Conservation (phyloP, 768 basidiomycete species). For the Neoboletus magnificus region DNA sequence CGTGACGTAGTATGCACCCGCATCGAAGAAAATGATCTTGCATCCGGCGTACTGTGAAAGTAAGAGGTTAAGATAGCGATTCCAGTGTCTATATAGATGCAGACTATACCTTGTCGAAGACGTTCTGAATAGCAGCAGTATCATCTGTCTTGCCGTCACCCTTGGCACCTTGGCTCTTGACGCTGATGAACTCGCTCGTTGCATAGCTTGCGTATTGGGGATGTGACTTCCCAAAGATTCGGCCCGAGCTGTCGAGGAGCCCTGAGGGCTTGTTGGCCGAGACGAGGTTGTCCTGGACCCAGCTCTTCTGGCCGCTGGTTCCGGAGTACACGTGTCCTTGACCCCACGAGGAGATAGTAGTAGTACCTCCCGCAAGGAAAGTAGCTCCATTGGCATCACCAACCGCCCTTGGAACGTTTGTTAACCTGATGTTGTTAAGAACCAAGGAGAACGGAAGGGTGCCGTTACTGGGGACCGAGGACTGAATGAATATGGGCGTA, state of each 20-base stretch:
- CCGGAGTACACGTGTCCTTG: conserved; percentile 72
- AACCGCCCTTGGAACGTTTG: conserved; percentile 34
- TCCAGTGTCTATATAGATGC: not conserved
- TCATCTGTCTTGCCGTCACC: conserved; percentile 79
- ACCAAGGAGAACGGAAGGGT: conserved; percentile 33
- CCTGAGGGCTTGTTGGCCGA: conserved; percentile 48
- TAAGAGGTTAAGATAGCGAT: not conserved
- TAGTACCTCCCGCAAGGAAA: conserved; percentile 36
- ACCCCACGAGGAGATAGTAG: conserved; percentile 53
- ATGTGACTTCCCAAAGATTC: conserved; percentile 57
- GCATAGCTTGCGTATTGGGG: conserved; percentile 66
- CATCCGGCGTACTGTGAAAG: conserved; percentile 55
- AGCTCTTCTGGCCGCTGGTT: conserved; percentile 40
- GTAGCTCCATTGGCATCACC: conserved; percentile 28
- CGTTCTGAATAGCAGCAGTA: conserved; percentile 57
- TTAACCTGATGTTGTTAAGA: conserved; percentile 35
- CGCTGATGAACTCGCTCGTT: conserved; percentile 63
- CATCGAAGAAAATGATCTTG: conserved; percentile 81
- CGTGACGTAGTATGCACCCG: conserved; percentile 48
- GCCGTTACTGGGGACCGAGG: conserved; percentile 31
- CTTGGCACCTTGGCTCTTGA: conserved; percentile 62
- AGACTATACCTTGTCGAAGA: conserved; percentile 49
- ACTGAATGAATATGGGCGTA: conserved; percentile 42
- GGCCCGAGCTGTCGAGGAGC: conserved; percentile 55
- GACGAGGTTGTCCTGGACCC: conserved; percentile 47